Conservation (phyloP, 345 rosid genomes). For the Eutrema japonicum region DNA sequence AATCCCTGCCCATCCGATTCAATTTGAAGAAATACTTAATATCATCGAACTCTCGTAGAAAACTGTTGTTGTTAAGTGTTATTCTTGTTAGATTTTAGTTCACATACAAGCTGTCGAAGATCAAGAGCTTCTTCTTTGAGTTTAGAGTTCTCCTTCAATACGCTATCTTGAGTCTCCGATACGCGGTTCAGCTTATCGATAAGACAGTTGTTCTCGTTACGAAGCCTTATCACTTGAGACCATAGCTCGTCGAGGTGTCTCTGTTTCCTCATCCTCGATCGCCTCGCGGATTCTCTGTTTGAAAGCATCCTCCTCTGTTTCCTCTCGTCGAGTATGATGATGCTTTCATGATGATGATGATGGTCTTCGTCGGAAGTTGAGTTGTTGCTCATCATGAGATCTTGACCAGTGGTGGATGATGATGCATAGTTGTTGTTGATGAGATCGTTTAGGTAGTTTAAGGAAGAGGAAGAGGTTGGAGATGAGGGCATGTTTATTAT, state of each 20-base stretch:
- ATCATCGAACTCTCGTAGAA: constrained; percentile 25
- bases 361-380: constrained; percentile 76
- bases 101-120: constrained; percentile 69
- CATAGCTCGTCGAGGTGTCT: constrained; percentile 90
- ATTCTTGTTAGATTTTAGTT: constrained; percentile 41
- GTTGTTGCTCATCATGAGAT: constrained; percentile 60
- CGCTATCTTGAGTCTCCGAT: constrained; percentile 60
- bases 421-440: constrained; percentile 36
- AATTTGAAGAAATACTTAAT: not conserved
- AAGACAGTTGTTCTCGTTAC: constrained; percentile 68
- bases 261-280: constrained; percentile 97
- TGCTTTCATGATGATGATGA: constrained; percentile 47
- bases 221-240: constrained; percentile 77
- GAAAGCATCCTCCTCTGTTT: constrained; percentile 93
- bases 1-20: constrained; percentile 2
- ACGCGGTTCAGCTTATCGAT: constrained; percentile 64
- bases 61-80: constrained; percentile 3
- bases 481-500: constrained; percentile 30
- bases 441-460: constrained; percentile 40
- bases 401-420: constrained; percentile 41
- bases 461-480: constrained; percentile 39
- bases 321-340: constrained; percentile 80
- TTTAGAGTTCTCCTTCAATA: constrained; percentile 65
- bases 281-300: constrained; percentile 89
- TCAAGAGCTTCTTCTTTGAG: constrained; percentile 82